These are phyloP conservation scores for Abelmoschus esculentus DNA, from an alignment of 345 rosid species.

Conservation along the genomic window DNA sequence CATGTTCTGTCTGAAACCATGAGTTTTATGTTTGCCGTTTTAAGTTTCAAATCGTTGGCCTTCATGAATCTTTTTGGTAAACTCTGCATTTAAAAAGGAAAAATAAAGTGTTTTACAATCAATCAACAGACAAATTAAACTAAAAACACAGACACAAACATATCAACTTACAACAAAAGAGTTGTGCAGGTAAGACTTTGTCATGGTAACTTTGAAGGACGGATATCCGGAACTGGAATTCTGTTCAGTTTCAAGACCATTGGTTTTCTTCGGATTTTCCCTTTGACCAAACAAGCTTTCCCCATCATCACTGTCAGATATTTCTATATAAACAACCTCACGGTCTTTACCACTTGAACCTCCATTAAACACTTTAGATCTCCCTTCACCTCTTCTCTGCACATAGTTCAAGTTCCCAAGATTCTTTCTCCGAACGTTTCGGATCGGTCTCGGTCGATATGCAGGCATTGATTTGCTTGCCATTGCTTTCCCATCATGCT, in stretches of 20 bases:
- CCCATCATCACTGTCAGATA: background rate
- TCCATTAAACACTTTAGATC: background rate
- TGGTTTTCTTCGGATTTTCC: background rate
- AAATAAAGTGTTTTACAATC: background rate
- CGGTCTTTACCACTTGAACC: background rate
- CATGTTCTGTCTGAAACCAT: background rate
- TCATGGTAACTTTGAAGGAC: background rate
- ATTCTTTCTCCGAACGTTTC: background rate
- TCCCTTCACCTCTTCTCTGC: background rate
- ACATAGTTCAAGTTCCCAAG: background rate
- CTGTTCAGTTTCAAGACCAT: background rate
- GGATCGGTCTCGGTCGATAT: background rate
- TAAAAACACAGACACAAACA: background rate
- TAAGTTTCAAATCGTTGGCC: background rate
- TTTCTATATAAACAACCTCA: background rate
- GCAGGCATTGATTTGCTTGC: background rate
- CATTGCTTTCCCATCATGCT: background rate
- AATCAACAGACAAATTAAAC: background rate
- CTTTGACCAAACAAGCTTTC: background rate
- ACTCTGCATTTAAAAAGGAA: background rate
- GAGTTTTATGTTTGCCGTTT: background rate
- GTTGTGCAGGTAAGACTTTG: background rate
- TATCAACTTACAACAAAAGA: background rate
- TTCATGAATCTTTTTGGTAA: background rate
- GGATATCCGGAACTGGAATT: background rate